A percentile compares a stretch with the other conserved stretches of the same genome.
Conservation (phyloP, 148 eudicot genomes). For the Simmondsia chinensis region DNA sequence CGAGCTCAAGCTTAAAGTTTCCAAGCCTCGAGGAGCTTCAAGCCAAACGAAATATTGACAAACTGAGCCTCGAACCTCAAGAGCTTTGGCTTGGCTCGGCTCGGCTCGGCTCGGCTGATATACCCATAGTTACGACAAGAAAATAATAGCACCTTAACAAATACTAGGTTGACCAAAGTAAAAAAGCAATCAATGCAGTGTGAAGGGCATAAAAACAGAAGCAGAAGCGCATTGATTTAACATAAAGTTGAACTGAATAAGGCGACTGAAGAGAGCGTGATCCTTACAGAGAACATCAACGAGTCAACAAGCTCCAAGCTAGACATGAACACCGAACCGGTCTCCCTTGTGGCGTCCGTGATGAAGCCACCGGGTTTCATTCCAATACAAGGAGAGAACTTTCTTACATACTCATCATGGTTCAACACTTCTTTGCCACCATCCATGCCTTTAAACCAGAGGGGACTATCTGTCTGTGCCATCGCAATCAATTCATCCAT, state of each 20-base stretch:
- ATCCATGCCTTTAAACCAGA: slow-evolving; percentile 48
- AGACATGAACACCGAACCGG: slow-evolving; percentile 26
- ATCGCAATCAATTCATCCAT: slow-evolving; percentile 67
- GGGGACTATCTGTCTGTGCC: slow-evolving; percentile 42
- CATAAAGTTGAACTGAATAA: not conserved
- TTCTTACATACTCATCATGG: slow-evolving; percentile 44
- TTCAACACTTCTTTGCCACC: slow-evolving; percentile 48
- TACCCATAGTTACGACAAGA: too few species aligned
- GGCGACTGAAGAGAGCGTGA: not conserved
- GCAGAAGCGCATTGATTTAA: too few species aligned
- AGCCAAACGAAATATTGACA: too few species aligned
- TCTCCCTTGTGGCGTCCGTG: slow-evolving; percentile 65
- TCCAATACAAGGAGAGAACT: slow-evolving; percentile 38
- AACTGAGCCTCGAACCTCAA: too few species aligned
- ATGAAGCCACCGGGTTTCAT: slow-evolving; percentile 29
- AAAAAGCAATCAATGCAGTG: too few species aligned
- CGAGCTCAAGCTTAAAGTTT: too few species aligned
- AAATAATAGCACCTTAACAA: too few species aligned
- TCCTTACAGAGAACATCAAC: slow-evolving; percentile 55
- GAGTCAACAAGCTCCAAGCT: slow-evolving; percentile 45
- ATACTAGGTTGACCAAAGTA: too few species aligned
- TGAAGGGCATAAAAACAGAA: too few species aligned
- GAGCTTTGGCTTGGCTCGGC: too few species aligned
- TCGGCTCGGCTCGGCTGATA: too few species aligned
- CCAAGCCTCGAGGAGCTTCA: too few species aligned